Percentiles rank a stretch among this genome's conserved stretches.
phyloP scores from a whole-genome alignment of 2,329 filamentous ascomycete genomes.

The Thielaviopsis musarum region DNA sequence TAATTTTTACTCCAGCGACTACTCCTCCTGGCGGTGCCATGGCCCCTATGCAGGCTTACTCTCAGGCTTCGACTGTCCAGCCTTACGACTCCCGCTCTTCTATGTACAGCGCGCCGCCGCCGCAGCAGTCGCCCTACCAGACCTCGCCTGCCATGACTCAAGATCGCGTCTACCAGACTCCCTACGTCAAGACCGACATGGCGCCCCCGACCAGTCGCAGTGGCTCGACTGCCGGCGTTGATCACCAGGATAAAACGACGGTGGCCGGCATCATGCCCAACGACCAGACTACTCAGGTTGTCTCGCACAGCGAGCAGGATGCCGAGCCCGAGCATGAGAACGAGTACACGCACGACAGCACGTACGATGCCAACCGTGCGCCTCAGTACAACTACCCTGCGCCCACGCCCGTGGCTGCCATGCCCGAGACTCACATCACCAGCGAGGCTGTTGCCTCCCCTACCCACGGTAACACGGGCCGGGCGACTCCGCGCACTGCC shows the following conservation, averaged over 20 bases:
- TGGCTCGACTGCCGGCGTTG: constrained; percentile 8
- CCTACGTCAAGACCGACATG: constrained; percentile 78
- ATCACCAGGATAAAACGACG: constrained; percentile 34
- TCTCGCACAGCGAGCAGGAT: constrained; percentile 38
- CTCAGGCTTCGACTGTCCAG: constrained; percentile 38
- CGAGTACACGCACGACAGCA: constrained; percentile 77
- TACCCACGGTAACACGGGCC: constrained; percentile 41
- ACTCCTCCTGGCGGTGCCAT: constrained; percentile 68
- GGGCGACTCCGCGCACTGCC: constrained; percentile 71
- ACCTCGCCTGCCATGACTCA: constrained; percentile 42
- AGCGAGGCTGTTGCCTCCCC: constrained; percentile 74
- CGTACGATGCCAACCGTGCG: constrained; percentile 54
- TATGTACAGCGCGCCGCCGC: constrained; percentile 57
- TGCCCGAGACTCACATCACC: constrained; percentile 62
- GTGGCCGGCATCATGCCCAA: constrained; percentile 48
- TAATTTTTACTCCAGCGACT: constrained; percentile 81
- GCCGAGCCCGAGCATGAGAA: constrained; percentile 59
- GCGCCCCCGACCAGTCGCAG: constrained; percentile 53
- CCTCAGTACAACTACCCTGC: constrained; percentile 61
- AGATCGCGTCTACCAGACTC: constrained; percentile 48
- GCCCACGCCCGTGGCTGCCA: constrained; percentile 46
- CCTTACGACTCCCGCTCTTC: constrained; percentile 61
- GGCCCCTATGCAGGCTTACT: constrained; percentile 63
- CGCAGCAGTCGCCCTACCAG: constrained; percentile 56
- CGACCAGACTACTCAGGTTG: constrained; percentile 35